A percentile compares a stretch with the other conserved stretches of the same genome.
Evolutionary conservation across 2,329 filamentous ascomycete species (phyloP).

Genomic region (Microdochium bolleyi): DNA sequence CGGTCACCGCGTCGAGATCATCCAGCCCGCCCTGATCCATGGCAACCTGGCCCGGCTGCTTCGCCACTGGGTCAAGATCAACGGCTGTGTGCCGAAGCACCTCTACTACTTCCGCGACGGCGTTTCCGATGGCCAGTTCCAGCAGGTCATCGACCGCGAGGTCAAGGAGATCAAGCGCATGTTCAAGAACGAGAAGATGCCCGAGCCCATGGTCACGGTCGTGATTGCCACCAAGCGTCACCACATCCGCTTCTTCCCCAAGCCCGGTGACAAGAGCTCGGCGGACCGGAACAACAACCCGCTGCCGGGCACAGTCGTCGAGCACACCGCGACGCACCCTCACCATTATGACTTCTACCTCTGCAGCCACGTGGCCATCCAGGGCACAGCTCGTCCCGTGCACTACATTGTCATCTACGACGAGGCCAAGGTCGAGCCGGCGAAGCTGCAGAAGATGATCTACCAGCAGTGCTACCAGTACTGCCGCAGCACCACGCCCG

Average conservation of each 20-base stretch:
- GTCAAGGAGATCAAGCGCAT: conserved; percentile 59
- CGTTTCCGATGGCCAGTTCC: conserved; percentile 80
- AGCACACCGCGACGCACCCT: conserved; percentile 83
- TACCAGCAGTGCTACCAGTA: conserved; percentile 96
- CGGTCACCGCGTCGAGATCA: conserved; percentile 72
- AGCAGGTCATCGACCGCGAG: conserved; percentile 72
- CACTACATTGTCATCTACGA: conserved; percentile 88
- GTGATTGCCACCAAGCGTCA: conserved; percentile 90
- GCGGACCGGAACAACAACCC: conserved; percentile 74
- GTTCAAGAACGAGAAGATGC: conserved; percentile 32
- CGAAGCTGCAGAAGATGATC: conserved; percentile 76
- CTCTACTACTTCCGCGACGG: conserved; percentile 93
- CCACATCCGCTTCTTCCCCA: conserved; percentile 87
- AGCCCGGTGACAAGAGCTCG: conserved; percentile 32
- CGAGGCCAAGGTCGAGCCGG: conserved; percentile 59
- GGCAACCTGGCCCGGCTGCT: conserved; percentile 58
- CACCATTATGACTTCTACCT: conserved; percentile 83
- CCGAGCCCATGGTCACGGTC: conserved; percentile 65
- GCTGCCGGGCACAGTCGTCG: conserved; percentile 78
- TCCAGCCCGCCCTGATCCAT: conserved; percentile 58
- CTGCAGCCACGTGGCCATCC: conserved; percentile 63
- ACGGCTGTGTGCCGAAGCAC: conserved; percentile 54
- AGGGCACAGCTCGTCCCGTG: conserved; percentile 87
- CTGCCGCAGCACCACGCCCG: conserved; percentile 81
- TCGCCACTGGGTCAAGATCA: conserved; percentile 53